Base-by-base conservation (phyloP, 768 basidiomycete genomes). In the Lentinula detonsa region DNA sequence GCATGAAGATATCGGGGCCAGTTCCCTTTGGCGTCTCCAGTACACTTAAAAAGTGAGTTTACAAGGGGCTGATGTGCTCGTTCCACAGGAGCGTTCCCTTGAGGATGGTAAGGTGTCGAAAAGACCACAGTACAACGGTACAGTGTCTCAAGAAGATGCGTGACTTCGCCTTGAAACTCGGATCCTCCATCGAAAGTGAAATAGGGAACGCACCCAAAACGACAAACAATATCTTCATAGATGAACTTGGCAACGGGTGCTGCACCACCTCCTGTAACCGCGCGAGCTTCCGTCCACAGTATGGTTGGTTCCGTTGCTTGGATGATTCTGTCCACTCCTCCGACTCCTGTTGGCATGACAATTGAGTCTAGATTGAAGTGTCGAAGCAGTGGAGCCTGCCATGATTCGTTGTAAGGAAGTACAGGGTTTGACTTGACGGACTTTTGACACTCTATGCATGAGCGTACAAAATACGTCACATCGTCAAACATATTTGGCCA, bases 401-500 rank as follows among this genome's bases (percentile, higher is more conserved):
- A 66, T 0, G 70, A 63, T 2, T 66, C 65, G 0, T 61, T 64
- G 1, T 68, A 70, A 0, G 71, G 66, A 13, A 72, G 51, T 0
- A 61, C 56, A 0, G 74, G 65, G 7, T 65, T 64, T 0, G 43
- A 28, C 5, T 61, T 64, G 4, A 65, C 63, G 0, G 65, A 63
- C 7, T 69, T 59, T 59, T 77, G 75, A 37, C 75, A 77, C 8
- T 65, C 61, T 15, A 70, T 61, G 62, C 75, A 78, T 0, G 73
- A 73, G 1, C 66, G 60, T 0, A 76, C 65, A 40, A 71, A 74
- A 53, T 67, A 73, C 1, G 64, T 43, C 3, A 75, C 53, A 9
- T 72, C 62, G 16, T 67, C 61, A 39, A 68, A 66, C 69, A 75
- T 69, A 56, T 72, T 68, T 0, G 72, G 77, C 76, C 76, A 77